phyloP scores from a whole-genome alignment of 2,329 filamentous ascomycete species.

The Penicillium sp. region DNA sequence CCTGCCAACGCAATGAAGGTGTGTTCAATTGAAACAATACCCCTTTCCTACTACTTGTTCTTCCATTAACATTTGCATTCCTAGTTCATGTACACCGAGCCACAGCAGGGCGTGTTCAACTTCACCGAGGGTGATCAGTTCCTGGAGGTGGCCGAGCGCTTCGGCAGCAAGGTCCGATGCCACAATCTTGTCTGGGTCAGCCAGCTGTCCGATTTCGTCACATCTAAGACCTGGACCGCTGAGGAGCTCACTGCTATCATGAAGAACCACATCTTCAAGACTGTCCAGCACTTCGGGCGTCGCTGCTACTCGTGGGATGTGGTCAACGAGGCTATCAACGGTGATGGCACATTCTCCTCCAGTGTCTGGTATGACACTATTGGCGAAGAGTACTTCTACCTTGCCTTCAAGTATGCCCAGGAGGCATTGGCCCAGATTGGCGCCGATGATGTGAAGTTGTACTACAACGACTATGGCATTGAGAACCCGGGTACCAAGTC shows the following conservation, averaged over 20 bases:
- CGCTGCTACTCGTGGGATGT: slow-evolving; percentile 42
- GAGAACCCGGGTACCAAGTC: slow-evolving; percentile 43
- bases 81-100: slow-evolving; percentile 66
- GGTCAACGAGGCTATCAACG: slow-evolving; percentile 45
- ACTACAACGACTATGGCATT: slow-evolving; percentile 51
- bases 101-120: slow-evolving; percentile 60
- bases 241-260: slow-evolving; percentile 61
- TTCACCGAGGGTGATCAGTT: slow-evolving; percentile 61
- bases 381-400: slow-evolving; percentile 48
- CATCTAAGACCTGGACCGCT: slow-evolving; percentile 59
- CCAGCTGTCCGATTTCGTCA: slow-evolving; percentile 56
- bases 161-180: slow-evolving; percentile 60
- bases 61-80: background rate
- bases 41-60: background rate
- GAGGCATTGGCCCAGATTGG: slow-evolving; percentile 43
- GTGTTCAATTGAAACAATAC: background rate
- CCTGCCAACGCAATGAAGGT: slow-evolving; percentile 64
- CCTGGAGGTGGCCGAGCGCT: slow-evolving; percentile 41
- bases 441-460: slow-evolving; percentile 40
- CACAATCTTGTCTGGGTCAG: slow-evolving; percentile 60
- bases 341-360: slow-evolving; percentile 49
- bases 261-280: slow-evolving; percentile 45
- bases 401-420: slow-evolving; percentile 49
- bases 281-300: slow-evolving; percentile 34
- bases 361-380: slow-evolving; percentile 50